A percentile compares a stretch with the other conserved stretches of the same genome.
phyloP scores from a whole-genome alignment of 176 grass and related monocot species.

The Carex parvula region DNA sequence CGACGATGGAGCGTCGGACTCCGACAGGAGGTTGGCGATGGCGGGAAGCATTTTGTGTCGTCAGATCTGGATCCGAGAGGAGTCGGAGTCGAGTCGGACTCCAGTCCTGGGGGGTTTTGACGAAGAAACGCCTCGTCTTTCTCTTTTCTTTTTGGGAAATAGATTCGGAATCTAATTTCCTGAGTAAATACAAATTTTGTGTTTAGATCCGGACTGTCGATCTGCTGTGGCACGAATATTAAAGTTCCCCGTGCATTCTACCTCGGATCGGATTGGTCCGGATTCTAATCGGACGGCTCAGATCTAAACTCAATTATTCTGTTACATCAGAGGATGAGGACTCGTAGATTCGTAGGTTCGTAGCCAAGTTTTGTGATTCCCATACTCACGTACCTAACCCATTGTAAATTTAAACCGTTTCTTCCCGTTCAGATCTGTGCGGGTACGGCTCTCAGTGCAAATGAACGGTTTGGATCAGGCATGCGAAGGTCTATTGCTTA shows the following conservation, averaged over 20 bases:
- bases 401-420: no score
- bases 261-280: no score
- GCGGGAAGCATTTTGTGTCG: conserved; percentile 21
- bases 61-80: conserved; percentile 28
- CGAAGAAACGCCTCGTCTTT: neutral
- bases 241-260: no score
- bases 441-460: neutral
- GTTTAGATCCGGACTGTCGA: no score
- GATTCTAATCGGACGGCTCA: no score
- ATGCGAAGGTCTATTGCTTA: no score
- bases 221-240: no score
- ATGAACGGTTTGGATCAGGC: neutral
- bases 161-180: no score
- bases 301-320: no score
- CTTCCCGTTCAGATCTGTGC: neutral
- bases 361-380: neutral
- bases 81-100: conserved; percentile 16
- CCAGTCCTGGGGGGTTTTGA: neutral
- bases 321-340: no score
- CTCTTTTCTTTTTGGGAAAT: neutral
- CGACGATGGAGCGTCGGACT: conserved; percentile 12
- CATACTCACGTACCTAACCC: no score
- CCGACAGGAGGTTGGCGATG: conserved; percentile 29
- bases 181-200: neutral
- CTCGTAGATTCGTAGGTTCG: no score